Evolutionary conservation across 768 basidiomycete species (phyloP).

Genomic region (Lepiota subincarnata): DNA sequence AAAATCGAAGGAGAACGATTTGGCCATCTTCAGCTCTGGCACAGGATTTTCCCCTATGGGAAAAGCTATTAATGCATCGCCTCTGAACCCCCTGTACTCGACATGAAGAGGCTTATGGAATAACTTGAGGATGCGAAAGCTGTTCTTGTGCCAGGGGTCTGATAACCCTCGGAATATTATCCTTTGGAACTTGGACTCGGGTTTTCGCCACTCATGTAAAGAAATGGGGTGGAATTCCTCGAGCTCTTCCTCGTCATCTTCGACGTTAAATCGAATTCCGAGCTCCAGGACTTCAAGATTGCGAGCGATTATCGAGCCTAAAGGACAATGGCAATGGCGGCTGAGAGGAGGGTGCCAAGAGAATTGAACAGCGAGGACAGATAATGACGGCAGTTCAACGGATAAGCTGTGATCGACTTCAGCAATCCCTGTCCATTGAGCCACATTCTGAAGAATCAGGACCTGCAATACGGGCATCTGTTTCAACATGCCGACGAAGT

Average conservation of each 20-base stretch:
- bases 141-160: neutral
- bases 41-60: neutral
- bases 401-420: neutral
- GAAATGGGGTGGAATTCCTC: neutral
- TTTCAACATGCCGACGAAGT: neutral
- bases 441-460: neutral
- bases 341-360: neutral
- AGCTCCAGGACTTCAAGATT: constrained; percentile 3
- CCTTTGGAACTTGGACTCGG: neutral
- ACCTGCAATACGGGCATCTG: neutral
- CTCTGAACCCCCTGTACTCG: neutral
- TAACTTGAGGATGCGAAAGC: neutral
- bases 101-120: neutral
- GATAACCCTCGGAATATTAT: neutral
- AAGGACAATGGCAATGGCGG: neutral
- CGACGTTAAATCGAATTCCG: neutral
- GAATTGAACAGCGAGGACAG: neutral
- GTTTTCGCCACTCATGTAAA: neutral
- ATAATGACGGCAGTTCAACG: neutral
- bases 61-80: neutral
- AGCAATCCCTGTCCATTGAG: neutral
- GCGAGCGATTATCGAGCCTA: neutral
- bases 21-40: neutral
- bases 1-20: neutral
- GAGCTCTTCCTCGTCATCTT: neutral